Percentiles rank a stretch among this genome's conserved stretches.
phyloP scores from a whole-genome alignment of 495 filamentous ascomycete genomes.

The Penicillium malachiteum region DNA sequence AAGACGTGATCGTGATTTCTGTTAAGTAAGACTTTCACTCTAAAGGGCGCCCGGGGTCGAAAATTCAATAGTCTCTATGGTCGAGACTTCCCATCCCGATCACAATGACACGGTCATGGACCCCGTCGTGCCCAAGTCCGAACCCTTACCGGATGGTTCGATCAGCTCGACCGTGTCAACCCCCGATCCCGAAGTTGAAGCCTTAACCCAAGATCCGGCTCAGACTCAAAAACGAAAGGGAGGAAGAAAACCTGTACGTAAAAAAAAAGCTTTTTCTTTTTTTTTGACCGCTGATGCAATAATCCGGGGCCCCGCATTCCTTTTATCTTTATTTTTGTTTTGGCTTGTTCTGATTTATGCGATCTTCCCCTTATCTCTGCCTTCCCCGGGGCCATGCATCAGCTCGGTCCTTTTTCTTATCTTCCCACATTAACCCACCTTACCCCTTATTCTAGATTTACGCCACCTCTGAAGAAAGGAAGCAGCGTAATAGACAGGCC shows the following conservation, averaged over 20 bases:
- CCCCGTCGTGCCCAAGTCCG: conserved; percentile 45
- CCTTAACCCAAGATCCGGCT: conserved; percentile 54
- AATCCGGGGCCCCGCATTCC: conserved; percentile 38
- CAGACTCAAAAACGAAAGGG: conserved; percentile 89
- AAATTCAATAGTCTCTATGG: conserved; percentile 47
- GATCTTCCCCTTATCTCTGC: conserved; percentile 9
- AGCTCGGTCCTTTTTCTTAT: background rate
- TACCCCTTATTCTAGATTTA: conserved; percentile 65
- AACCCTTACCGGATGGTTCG: conserved; percentile 47
- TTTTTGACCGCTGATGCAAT: conserved; percentile 10
- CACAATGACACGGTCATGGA: conserved; percentile 47
- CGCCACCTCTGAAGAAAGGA: conserved; percentile 96
- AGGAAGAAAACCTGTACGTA: conserved; percentile 90
- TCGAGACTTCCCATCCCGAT: conserved; percentile 39
- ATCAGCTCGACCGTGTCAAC: conserved; percentile 51
- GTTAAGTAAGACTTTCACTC: conserved; percentile 12
- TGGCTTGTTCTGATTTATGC: conserved; percentile 5
- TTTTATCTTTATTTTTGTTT: conserved; percentile 9
- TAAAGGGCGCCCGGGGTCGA: conserved; percentile 3
- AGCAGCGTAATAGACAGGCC: conserved; percentile 95
- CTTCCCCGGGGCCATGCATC: background rate
- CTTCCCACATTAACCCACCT: background rate
- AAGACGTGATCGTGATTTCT: conserved; percentile 4
- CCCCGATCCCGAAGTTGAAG: conserved; percentile 59
- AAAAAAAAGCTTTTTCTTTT: background rate